Evolutionary conservation across 2,329 filamentous ascomycete species (phyloP).

Genomic region (Trichoderma koningii): DNA sequence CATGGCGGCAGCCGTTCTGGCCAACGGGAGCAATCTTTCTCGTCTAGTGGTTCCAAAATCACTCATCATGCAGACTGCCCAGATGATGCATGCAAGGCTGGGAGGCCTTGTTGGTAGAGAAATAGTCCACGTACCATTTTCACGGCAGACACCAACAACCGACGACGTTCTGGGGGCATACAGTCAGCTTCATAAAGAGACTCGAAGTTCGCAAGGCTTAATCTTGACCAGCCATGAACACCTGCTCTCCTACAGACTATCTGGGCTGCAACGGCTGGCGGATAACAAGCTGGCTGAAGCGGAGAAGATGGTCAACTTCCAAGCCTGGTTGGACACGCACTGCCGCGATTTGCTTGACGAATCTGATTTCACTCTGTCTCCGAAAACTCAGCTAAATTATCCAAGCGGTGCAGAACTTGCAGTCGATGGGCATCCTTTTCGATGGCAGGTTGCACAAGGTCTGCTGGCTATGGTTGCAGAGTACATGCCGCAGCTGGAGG

Average conservation of each 20-base stretch:
- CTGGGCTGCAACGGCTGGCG: constrained; percentile 58
- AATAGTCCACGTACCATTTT: constrained; percentile 60
- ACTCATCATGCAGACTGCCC: constrained; percentile 58
- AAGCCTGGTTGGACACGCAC: constrained; percentile 8
- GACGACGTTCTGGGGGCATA: neutral
- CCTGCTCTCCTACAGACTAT: constrained; percentile 64
- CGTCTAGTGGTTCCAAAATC: constrained; percentile 60
- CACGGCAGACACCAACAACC: constrained; percentile 44
- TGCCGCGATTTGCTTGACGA: constrained; percentile 26
- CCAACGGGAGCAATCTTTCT: constrained; percentile 49
- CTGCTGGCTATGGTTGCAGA: constrained; percentile 46
- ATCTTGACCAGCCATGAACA: constrained; percentile 65
- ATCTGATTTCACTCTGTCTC: constrained; percentile 47
- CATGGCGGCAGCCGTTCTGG: constrained; percentile 51
- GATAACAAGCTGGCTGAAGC: constrained; percentile 43
- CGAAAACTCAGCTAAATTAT: constrained; percentile 60
- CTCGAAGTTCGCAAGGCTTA: constrained; percentile 50
- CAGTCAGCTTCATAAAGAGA: constrained; percentile 41
- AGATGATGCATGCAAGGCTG: constrained; percentile 56
- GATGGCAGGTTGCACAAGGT: constrained; percentile 51
- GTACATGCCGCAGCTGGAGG: constrained; percentile 43
- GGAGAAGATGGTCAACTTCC: constrained; percentile 14
- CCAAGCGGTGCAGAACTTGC: constrained; percentile 51
- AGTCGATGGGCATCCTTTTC: constrained; percentile 55
- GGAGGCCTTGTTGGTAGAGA: constrained; percentile 57